Evolutionary conservation across 148 eudicot genomes (phyloP).

Genomic region (Rheum nobile): DNA sequence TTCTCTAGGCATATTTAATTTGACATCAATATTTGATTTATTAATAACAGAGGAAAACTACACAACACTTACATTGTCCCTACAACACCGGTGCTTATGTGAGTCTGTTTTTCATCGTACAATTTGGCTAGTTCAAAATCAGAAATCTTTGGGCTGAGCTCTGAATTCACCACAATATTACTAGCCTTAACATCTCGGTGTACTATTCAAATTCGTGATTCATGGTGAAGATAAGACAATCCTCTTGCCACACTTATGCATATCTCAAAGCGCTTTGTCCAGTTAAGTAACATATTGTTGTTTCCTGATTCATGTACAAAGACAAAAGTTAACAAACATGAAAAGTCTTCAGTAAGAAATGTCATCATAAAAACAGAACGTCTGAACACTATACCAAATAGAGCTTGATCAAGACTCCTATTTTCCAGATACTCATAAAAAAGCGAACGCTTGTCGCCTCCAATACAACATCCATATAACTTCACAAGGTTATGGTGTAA

Average conservation of each 20-base stretch:
- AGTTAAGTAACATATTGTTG: constrained; percentile 31
- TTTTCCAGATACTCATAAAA: constrained; percentile 85
- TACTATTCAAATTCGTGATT: constrained; percentile 63
- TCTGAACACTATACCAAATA: constrained; percentile 41
- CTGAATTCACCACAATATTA: constrained; percentile 70
- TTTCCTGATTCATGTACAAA: constrained; percentile 26
- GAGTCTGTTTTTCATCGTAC: constrained; percentile 75
- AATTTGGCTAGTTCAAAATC: constrained; percentile 93
- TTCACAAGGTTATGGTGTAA: constrained; percentile 83
- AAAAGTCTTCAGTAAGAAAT: neutral
- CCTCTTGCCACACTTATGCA: constrained; percentile 84
- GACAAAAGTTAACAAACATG: too few species aligned
- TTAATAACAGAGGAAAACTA: neutral
- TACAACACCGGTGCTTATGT: constrained; percentile 83
- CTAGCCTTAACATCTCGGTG: constrained; percentile 93
- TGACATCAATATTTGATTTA: neutral
- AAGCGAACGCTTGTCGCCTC: constrained; percentile 59
- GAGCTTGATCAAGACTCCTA: constrained; percentile 81
- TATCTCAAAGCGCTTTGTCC: constrained; percentile 69
- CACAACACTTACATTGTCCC: constrained; percentile 65
- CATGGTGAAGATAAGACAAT: constrained; percentile 76
- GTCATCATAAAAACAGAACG: neutral
- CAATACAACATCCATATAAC: constrained; percentile 82
- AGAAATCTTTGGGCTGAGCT: constrained; percentile 74
- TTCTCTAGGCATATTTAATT: neutral